Base-by-base conservation (phyloP, 1,284 basidiomycete species). In the Cryptococcus sp. region DNA sequence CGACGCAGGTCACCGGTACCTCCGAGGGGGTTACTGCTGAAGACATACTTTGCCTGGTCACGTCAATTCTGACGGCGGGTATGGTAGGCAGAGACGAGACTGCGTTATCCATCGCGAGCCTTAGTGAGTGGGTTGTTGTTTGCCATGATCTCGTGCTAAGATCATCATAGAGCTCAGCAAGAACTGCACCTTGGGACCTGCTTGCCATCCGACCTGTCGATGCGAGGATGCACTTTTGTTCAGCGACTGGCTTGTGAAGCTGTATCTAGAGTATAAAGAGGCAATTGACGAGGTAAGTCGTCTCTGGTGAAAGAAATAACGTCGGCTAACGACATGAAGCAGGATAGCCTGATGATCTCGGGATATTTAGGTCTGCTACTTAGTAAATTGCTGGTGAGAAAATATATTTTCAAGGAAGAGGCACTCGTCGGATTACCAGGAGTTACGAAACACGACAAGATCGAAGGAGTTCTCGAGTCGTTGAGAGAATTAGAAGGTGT, bases 311-410 rank as follows among this genome's bases (percentile, higher is more conserved):
- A 10, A 41, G 10, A 41, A 41, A 10, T 41, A 10, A 10, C n/a
- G 38, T n/a, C n/a, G 38, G n/a, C 38, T n/a, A 41, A 10, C 38
- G 38, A 41, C n/a, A 41, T 10, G 38, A 41, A 10, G 38, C 23
- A 41, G 38, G 38, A 41, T 41, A n/a, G 38, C 38, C n/a, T 46
- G 6, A 56, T 59, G 15, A 36, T 59, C 11, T 38, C 54, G 2
- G 61, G 58, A 14, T 59, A 65, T 49, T 51, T 65, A 10, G 63
- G 58, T n/a, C 55, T 65, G 3, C 46, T 65, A 4, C 45, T 62
- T 10, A 49, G 56, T 3, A 60, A 58, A n/a, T 15, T 64, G 8
- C 6, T 60, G 8, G 45, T 37, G 8, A 47, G 38, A 10, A 10
- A 41, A 41, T 10, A 41, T 10, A 41, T n/a, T 10, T 10, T 41